phyloP scores from a whole-genome alignment of 371 early-diverging fungal species.

The Synchytrium microbalum region DNA sequence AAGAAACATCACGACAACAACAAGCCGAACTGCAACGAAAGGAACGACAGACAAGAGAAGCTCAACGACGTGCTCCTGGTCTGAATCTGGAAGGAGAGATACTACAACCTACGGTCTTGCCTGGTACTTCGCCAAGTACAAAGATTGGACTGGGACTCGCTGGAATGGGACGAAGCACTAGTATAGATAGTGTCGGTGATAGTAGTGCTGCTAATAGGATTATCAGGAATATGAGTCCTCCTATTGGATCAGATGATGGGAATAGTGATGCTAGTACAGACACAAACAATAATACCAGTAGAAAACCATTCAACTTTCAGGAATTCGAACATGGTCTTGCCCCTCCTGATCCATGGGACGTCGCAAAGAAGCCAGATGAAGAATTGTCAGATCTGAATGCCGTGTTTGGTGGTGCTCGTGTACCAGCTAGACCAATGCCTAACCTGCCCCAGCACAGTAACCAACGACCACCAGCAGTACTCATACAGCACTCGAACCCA shows the following conservation, averaged over 20 bases:
- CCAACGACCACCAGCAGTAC: background rate
- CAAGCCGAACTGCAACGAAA: background rate
- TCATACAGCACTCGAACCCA: background rate
- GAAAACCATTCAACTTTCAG: conserved; percentile 2
- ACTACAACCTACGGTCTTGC: background rate
- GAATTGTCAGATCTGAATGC: background rate
- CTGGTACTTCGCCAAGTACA: too few species aligned
- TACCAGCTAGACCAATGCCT: too few species aligned
- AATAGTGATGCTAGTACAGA: background rate
- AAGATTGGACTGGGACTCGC: background rate
- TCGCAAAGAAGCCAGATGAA: conserved; percentile 9
- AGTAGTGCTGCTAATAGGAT: background rate
- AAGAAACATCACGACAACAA: background rate
- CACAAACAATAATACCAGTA: background rate
- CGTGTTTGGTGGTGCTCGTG: conserved; percentile 1
- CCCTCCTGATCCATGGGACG: conserved; percentile 69
- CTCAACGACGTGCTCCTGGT: background rate
- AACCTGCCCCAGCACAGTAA: too few species aligned
- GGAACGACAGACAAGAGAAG: background rate
- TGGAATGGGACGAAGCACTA: background rate
- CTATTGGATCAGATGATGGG: background rate
- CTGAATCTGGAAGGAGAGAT: conserved; percentile 1
- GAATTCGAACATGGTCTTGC: conserved; percentile 66
- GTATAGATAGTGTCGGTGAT: background rate
- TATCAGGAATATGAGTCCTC: background rate